phyloP scores from a whole-genome alignment of 2,329 filamentous ascomycete species.

The Scytalidium sp. region DNA sequence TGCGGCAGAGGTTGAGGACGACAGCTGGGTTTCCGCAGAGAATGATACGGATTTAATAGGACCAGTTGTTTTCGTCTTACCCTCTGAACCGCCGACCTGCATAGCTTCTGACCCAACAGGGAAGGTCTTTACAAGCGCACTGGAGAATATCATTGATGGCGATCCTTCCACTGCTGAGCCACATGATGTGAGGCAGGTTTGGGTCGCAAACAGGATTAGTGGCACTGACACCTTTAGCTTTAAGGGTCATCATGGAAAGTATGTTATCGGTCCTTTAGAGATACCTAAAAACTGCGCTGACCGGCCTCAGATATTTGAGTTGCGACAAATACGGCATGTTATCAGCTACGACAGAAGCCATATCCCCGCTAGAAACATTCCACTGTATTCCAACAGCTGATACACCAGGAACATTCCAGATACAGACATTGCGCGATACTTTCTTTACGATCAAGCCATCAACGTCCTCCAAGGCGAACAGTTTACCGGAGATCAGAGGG shows the following conservation, averaged over 20 bases:
- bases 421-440: slow-evolving; percentile 70
- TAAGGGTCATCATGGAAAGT: slow-evolving; percentile 88
- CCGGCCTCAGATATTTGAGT: slow-evolving; percentile 65
- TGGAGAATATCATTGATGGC: slow-evolving; percentile 87
- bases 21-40: slow-evolving; percentile 90
- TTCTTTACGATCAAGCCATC: slow-evolving; percentile 63
- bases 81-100: slow-evolving; percentile 69
- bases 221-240: slow-evolving; percentile 82
- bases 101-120: slow-evolving; percentile 84
- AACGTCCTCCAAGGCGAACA: slow-evolving; percentile 41
- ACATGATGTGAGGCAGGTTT: slow-evolving; percentile 93
- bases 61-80: slow-evolving; percentile 78
- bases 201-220: slow-evolving; percentile 80
- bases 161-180: slow-evolving; percentile 86
- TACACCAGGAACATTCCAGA: slow-evolving; percentile 67
- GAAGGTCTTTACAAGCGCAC: slow-evolving; percentile 74
- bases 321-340: slow-evolving; percentile 82
- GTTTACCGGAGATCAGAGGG: slow-evolving; percentile 66
- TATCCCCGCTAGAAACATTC: slow-evolving; percentile 83
- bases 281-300: background rate
- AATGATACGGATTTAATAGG: slow-evolving; percentile 70
- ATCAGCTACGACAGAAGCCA: slow-evolving; percentile 74
- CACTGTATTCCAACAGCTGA: slow-evolving; percentile 60
- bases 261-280: slow-evolving; percentile 21
- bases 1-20: slow-evolving; percentile 51